A percentile compares a stretch with the other conserved stretches of the same genome.
These are phyloP conservation scores for Plasmodium knowlesi DNA, from an alignment of 169 alveolate genomes.

Conservation along the genomic window DNA sequence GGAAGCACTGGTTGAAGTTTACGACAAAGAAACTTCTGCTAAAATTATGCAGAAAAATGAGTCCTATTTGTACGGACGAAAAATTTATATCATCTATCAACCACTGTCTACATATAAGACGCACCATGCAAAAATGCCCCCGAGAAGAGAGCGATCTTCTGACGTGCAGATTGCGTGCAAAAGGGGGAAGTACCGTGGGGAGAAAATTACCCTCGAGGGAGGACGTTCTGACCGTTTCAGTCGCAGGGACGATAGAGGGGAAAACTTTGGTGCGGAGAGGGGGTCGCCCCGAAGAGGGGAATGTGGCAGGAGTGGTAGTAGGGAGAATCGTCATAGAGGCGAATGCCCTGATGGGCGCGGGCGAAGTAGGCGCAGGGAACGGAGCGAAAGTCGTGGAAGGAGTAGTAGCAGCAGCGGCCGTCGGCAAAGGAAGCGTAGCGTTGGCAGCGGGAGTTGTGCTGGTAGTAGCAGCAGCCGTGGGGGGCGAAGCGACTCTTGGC, in stretches of 20 bases:
- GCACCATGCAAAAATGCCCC: not conserved
- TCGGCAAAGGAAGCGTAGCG: not conserved
- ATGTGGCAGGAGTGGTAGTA: not conserved
- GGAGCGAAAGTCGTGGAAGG: not conserved
- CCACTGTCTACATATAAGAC: not conserved
- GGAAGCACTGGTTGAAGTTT: slow-evolving; percentile 62
- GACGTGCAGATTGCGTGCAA: slow-evolving; percentile 21
- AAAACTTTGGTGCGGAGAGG: not conserved
- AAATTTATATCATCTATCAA: slow-evolving; percentile 49
- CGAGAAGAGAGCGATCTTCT: not conserved
- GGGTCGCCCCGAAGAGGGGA: not conserved
- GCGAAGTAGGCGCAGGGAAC: not conserved
- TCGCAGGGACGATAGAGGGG: not conserved
- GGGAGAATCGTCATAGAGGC: not conserved
- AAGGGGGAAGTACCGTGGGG: slow-evolving; percentile 8
- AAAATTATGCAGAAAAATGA: slow-evolving; percentile 59
- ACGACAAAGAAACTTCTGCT: slow-evolving; percentile 36
- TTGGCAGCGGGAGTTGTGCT: not conserved
- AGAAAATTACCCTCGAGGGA: not conserved
- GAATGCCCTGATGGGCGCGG: not conserved
- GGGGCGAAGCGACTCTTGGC: not conserved
- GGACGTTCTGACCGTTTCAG: not conserved
- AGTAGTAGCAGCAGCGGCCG: not conserved
- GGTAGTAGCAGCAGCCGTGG: slow-evolving; percentile 5
- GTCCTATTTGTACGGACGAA: slow-evolving; percentile 57